These are phyloP conservation scores for Cerioporus squamosus DNA, from an alignment of 1,284 basidiomycete genomes.

Conservation along the genomic window DNA sequence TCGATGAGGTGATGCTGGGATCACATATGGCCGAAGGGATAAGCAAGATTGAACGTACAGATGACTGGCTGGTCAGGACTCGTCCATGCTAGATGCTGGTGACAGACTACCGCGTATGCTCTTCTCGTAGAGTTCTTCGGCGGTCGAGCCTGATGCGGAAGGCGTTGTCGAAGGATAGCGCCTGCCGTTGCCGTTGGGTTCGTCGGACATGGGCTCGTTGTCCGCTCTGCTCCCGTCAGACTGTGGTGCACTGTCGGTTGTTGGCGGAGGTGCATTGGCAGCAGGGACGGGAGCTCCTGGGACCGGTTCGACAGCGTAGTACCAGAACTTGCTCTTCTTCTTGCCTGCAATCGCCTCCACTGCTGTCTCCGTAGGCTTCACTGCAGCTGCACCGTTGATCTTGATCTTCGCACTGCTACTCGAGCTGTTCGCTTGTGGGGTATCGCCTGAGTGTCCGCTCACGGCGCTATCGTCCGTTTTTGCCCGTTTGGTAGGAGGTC, in stretches of 20 bases:
- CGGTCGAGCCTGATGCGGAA: slow-evolving; percentile 22
- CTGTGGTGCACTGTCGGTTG: slow-evolving; percentile 16
- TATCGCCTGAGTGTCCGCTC: slow-evolving; percentile 54
- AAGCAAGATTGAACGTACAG: slow-evolving; percentile 18
- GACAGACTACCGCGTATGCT: slow-evolving; percentile 36
- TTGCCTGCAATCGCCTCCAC: slow-evolving; percentile 73
- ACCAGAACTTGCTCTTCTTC: slow-evolving; percentile 83
- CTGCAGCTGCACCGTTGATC: slow-evolving; percentile 54
- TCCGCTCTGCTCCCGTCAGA: slow-evolving; percentile 14
- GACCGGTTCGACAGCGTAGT: slow-evolving; percentile 77
- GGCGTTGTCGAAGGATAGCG: slow-evolving; percentile 23
- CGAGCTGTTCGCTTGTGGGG: slow-evolving; percentile 16
- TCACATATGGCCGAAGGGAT: slow-evolving; percentile 5
- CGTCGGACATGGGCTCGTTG: slow-evolving; percentile 14
- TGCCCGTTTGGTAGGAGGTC: slow-evolving; percentile 64
- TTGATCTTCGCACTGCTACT: slow-evolving; percentile 40
- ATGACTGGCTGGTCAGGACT: slow-evolving; percentile 26
- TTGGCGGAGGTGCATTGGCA: slow-evolving; percentile 1
- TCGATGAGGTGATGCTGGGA: neutral
- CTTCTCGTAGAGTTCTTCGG: slow-evolving; percentile 30
- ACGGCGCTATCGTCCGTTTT: slow-evolving; percentile 72
- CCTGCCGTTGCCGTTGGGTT: slow-evolving; percentile 13
- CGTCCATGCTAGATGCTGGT: slow-evolving; percentile 37
- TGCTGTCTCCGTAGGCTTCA: slow-evolving; percentile 71
- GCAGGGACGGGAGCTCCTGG: slow-evolving; percentile 24